Conservation (phyloP, 768 basidiomycete genomes). For the Russula virescens region DNA sequence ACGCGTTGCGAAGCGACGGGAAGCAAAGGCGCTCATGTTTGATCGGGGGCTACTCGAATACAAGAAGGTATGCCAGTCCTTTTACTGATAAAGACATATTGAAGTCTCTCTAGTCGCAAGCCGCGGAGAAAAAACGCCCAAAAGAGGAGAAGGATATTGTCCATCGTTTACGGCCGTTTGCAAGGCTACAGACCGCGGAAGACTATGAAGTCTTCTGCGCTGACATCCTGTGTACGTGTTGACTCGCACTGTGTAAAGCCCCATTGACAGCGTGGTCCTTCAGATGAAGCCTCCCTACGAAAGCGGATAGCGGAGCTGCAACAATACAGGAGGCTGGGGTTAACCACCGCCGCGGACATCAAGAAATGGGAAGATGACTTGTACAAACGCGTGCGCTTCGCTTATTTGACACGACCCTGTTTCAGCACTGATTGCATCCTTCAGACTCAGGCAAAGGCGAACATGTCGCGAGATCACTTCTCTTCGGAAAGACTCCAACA, state of each 20-base stretch:
- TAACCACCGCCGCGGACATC: slow-evolving; percentile 81
- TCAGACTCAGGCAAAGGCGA: slow-evolving; percentile 62
- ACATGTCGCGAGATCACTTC: slow-evolving; percentile 50
- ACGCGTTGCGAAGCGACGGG: slow-evolving; percentile 76
- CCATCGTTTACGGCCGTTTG: slow-evolving; percentile 84
- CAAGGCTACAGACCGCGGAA: slow-evolving; percentile 82
- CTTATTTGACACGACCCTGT: slow-evolving; percentile 2
- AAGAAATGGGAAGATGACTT: slow-evolving; percentile 82
- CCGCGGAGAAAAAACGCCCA: slow-evolving; percentile 82
- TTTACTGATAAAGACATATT: slow-evolving; percentile 10
- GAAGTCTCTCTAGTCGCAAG: slow-evolving; percentile 61
- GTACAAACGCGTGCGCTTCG: slow-evolving; percentile 57
- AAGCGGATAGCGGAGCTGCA: slow-evolving; percentile 90
- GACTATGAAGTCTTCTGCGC: slow-evolving; percentile 87
- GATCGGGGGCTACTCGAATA: slow-evolving; percentile 89
- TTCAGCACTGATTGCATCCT: slow-evolving; percentile 11
- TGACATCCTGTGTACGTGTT: slow-evolving; percentile 77
- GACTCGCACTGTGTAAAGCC: slow-evolving; percentile 5
- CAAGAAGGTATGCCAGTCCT: slow-evolving; percentile 64
- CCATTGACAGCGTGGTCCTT: background rate
- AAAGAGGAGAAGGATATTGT: slow-evolving; percentile 91
- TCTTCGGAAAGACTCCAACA: slow-evolving; percentile 47
- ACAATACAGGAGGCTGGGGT: slow-evolving; percentile 79
- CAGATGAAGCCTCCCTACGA: slow-evolving; percentile 84
- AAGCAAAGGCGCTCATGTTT: slow-evolving; percentile 85